Conservation (phyloP, 352 stramenopile species). For the Nannochloropsis limnetica region DNA sequence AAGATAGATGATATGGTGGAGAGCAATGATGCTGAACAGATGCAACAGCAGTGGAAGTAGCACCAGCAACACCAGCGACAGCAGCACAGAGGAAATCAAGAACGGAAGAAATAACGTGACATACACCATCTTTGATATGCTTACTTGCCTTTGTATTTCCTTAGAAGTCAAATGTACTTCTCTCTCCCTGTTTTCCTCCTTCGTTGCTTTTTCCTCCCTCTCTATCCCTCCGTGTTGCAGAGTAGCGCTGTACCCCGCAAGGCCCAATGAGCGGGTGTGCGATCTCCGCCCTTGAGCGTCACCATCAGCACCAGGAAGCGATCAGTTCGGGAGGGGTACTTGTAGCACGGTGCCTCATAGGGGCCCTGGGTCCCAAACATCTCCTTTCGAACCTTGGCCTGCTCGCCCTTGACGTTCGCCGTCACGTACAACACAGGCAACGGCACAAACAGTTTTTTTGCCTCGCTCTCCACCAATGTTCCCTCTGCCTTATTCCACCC, state of each 20-base stretch:
- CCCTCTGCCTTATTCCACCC: slow-evolving; percentile 84
- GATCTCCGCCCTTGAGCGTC: slow-evolving; percentile 62
- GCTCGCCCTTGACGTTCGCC: slow-evolving; percentile 80
- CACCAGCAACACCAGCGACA: not conserved
- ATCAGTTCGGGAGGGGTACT: slow-evolving; percentile 85
- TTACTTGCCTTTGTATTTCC: not conserved
- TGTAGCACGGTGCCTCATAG: slow-evolving; percentile 93
- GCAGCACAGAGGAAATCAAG: not conserved
- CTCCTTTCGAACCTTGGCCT: slow-evolving; percentile 79
- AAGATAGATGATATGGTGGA: not conserved
- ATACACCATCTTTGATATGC: not conserved
- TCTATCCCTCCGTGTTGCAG: slow-evolving; percentile 78
- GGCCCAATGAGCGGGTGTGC: slow-evolving; percentile 78
- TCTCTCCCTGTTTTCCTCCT: not conserved
- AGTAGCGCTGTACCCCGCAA: slow-evolving; percentile 81
- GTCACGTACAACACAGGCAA: slow-evolving; percentile 90
- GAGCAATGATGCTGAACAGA: not conserved
- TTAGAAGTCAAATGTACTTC: not conserved
- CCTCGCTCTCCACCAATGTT: slow-evolving; percentile 84
- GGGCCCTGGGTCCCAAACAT: slow-evolving; percentile 76
- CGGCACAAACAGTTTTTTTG: slow-evolving; percentile 89
- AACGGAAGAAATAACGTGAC: not conserved
- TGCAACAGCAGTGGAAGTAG: not conserved
- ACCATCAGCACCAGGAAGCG: slow-evolving; percentile 94
- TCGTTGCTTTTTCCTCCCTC: not conserved